phyloP scores from a whole-genome alignment of 768 basidiomycete genomes.

The Vararia minispora region DNA sequence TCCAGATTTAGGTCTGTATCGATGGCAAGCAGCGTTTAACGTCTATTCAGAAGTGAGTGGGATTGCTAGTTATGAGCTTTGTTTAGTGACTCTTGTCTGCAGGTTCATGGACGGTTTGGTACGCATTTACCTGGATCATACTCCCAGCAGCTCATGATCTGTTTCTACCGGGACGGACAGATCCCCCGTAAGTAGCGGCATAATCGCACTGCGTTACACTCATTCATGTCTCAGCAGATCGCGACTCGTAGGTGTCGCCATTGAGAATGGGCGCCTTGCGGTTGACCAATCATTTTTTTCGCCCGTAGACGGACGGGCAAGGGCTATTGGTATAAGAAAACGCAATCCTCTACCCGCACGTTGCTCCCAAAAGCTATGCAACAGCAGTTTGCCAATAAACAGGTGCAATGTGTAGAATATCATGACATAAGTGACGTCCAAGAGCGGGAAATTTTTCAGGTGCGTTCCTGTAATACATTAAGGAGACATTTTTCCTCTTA shows the following conservation, averaged over 20 bases:
- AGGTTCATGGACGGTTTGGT: slow-evolving; percentile 61
- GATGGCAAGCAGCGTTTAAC: slow-evolving; percentile 79
- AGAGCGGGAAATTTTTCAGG: slow-evolving; percentile 69
- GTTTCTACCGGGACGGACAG: slow-evolving; percentile 18
- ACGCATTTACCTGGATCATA: slow-evolving; percentile 18
- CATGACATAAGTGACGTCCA: slow-evolving; percentile 33
- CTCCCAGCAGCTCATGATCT: slow-evolving; percentile 4
- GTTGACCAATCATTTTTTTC: slow-evolving; percentile 13
- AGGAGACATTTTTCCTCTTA: not conserved
- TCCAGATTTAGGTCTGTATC: too few relatives aligned
- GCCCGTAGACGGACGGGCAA: slow-evolving; percentile 27
- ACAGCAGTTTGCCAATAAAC: slow-evolving; percentile 57
- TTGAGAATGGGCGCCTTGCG: not conserved
- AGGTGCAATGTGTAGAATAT: slow-evolving; percentile 70
- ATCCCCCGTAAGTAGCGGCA: slow-evolving; percentile 39
- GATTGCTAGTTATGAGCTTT: not conserved
- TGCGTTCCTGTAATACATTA: slow-evolving; percentile 19
- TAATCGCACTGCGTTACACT: not conserved
- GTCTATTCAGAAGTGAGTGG: slow-evolving; percentile 52
- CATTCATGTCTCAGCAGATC: slow-evolving; percentile 19
- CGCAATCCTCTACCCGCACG: slow-evolving; percentile 31
- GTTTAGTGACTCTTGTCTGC: not conserved
- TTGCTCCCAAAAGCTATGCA: slow-evolving; percentile 28
- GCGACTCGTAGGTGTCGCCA: slow-evolving; percentile 32
- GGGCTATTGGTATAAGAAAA: slow-evolving; percentile 13